A percentile compares a stretch with the other conserved stretches of the same genome.
These are phyloP conservation scores for Aspergillus alliaceus DNA, from an alignment of 2,329 filamentous ascomycete species.

Conservation along the genomic window DNA sequence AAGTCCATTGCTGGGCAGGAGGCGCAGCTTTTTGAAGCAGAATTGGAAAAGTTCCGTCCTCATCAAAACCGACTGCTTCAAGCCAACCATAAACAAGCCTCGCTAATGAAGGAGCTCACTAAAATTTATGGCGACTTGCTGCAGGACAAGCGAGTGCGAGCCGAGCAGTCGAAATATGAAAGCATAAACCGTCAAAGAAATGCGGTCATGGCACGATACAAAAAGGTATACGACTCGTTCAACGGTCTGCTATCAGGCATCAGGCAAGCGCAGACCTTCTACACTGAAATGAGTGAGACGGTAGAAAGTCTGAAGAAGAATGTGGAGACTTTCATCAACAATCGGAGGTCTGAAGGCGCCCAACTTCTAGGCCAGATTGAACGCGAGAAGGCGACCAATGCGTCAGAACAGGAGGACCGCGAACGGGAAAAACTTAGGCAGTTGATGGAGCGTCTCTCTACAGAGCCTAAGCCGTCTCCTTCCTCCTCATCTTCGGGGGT, in stretches of 20 bases:
- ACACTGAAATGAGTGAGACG: slow-evolving; percentile 92
- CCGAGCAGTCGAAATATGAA: slow-evolving; percentile 96
- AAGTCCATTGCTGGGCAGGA: slow-evolving; percentile 94
- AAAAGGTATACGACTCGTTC: slow-evolving; percentile 88
- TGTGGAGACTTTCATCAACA: slow-evolving; percentile 95
- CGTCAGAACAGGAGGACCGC: slow-evolving; percentile 66
- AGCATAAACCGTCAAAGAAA: slow-evolving; percentile 78
- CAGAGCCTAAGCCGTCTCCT: slow-evolving; percentile 56
- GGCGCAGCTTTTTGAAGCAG: slow-evolving; percentile 85
- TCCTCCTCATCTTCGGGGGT: slow-evolving; percentile 44
- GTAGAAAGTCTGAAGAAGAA: slow-evolving; percentile 92
- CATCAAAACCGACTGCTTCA: slow-evolving; percentile 89
- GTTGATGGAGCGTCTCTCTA: slow-evolving; percentile 93
- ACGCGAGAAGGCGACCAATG: slow-evolving; percentile 66
- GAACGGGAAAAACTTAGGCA: slow-evolving; percentile 83
- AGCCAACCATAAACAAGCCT: slow-evolving; percentile 91
- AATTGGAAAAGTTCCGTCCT: slow-evolving; percentile 94
- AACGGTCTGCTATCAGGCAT: slow-evolving; percentile 84
- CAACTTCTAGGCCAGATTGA: slow-evolving; percentile 88
- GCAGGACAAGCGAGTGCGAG: slow-evolving; percentile 89
- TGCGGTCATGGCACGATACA: slow-evolving; percentile 80
- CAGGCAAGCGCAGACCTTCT: slow-evolving; percentile 86
- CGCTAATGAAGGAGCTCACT: slow-evolving; percentile 92
- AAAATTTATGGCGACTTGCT: slow-evolving; percentile 81
- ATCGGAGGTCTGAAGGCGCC: slow-evolving; percentile 84